Percentiles rank a stretch among this genome's conserved stretches.
phyloP scores from a whole-genome alignment of 345 rosid species.

The Pistacia atlantica region DNA sequence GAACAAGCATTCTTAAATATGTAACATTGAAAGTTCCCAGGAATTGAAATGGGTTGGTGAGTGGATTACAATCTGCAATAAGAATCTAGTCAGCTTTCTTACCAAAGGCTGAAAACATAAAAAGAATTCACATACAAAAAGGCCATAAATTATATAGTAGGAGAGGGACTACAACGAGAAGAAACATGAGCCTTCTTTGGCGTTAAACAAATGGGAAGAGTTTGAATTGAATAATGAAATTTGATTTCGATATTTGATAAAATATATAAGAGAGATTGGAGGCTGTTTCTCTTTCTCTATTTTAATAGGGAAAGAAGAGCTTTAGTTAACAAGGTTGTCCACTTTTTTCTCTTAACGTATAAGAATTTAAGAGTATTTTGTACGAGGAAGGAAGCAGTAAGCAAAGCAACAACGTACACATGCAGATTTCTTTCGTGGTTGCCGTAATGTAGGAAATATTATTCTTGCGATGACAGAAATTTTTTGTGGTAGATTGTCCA shows the following conservation, averaged over 20 bases:
- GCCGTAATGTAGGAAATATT: no score
- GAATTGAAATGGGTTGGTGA: slow-evolving; percentile 28
- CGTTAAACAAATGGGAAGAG: slow-evolving; percentile 45
- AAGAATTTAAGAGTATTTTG: slow-evolving; percentile 3
- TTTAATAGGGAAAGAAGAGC: no score
- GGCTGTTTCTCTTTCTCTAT: no score
- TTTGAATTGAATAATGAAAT: neutral
- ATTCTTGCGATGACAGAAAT: no score
- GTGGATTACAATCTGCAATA: slow-evolving; percentile 30
- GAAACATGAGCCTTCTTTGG: slow-evolving; percentile 75
- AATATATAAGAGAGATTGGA: neutral
- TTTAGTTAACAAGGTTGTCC: neutral
- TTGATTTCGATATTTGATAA: no score
- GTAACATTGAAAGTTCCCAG: slow-evolving; percentile 17
- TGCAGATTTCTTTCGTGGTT: no score
- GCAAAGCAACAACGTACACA: slow-evolving; percentile 64
- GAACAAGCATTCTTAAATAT: slow-evolving; percentile 4
- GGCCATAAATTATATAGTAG: no score
- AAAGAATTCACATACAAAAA: no score
- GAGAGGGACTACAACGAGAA: no score
- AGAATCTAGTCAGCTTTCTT: no score
- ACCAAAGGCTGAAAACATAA: no score
- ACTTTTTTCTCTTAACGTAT: neutral
- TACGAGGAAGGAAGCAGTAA: slow-evolving; percentile 36
- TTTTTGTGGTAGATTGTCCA: no score